These are phyloP conservation scores for Whalleya microplaca DNA, from an alignment of 2,329 filamentous ascomycete species.

Conservation along the genomic window DNA sequence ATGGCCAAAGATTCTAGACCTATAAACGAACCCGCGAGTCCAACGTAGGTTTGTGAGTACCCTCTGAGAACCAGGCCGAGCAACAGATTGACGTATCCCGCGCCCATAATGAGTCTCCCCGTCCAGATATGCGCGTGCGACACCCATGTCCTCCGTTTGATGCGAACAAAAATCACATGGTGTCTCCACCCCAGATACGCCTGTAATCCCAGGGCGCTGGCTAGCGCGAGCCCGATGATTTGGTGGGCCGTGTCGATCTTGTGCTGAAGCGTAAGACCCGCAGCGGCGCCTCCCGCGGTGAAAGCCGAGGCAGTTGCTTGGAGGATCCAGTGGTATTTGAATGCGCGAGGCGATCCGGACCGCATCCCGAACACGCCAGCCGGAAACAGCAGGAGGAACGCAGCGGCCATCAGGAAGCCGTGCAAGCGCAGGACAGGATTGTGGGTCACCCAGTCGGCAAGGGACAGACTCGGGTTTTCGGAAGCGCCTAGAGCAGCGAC, in stretches of 20 bases:
- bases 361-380: conserved; percentile 9
- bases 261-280: background rate
- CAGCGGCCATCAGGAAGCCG: conserved; percentile 8
- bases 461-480: conserved; percentile 1
- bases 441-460: background rate
- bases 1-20: background rate
- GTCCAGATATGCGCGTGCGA: conserved; percentile 16
- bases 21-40: background rate
- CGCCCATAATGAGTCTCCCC: conserved; percentile 6
- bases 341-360: conserved; percentile 8
- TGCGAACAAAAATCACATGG: conserved; percentile 11
- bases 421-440: conserved; percentile 5
- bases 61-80: conserved; percentile 3
- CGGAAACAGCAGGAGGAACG: conserved; percentile 10
- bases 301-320: conserved; percentile 3
- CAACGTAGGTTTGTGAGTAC: conserved; percentile 1
- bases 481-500: conserved; percentile 2
- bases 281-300: background rate
- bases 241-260: conserved; percentile 7
- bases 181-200: conserved; percentile 11
- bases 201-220: conserved; percentile 1
- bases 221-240: conserved; percentile 1
- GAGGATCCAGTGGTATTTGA: conserved; percentile 13
- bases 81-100: conserved; percentile 6
- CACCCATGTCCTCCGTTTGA: conserved; percentile 13